Base-by-base conservation (phyloP, 257 asterid genomes). In the Petrea volubilis region DNA sequence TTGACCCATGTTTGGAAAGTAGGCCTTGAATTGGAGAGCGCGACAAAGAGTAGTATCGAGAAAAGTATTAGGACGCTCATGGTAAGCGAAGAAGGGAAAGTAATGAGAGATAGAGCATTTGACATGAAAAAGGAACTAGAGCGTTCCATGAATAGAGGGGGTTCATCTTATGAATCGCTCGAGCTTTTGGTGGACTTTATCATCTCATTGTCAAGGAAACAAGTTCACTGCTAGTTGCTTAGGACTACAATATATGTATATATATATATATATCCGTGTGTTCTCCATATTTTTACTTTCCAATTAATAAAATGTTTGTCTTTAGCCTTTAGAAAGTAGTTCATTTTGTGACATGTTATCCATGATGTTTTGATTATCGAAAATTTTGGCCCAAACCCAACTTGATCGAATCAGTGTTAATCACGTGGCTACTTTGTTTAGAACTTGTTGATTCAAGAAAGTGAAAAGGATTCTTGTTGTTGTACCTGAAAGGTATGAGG, bases 131-230 rank as follows among this genome's bases (percentile, higher is more conserved):
- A 58, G 27, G 59, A 53, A 33, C 7, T 76, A 15, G 51, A 69
- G 11, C 63, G 13, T 31, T 74, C 64, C n/a, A 5, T 71, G 17
- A 18, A 56, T 14, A 17, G 12, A 29, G 74, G 58, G 6, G 90
- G 90, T 1, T 60, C 63, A 33, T 77, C 88, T 1, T 20, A 60
- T 21, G 65, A 50, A 12, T 68, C 76, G 34, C 63, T 85, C 5
- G 69, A 77, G 33, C 24, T 40, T 1, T 74, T 84, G 68, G 86
- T 67, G 23, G 63, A 84, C 71, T 81, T 79, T 67, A 79, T 81
- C 14, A 21, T 60, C 7, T 49, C 80, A 49, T 40, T 73, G 44
- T 13, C 68, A 3, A 2, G 33, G 61, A 33, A 17, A 72, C 33
- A 33, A 38, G 5, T 38, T 8, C 5, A 3, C 5, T 38, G 43